Evolutionary conservation across 2,329 filamentous ascomycete species (phyloP).

Genomic region (Xylariaceae sp.): DNA sequence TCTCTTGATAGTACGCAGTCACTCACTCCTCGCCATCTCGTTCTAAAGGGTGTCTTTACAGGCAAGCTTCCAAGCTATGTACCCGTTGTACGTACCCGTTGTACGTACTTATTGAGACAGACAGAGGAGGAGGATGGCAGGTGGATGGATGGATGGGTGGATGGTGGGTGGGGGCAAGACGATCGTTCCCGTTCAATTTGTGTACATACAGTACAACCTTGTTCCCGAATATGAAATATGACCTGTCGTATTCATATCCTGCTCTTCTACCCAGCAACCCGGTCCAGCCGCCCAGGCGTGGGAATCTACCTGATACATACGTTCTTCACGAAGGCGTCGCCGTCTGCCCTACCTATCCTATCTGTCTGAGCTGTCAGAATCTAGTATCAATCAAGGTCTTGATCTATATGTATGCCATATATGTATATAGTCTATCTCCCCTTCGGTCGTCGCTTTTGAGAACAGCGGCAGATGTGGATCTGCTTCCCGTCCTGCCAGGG

Average conservation of each 20-base stretch:
- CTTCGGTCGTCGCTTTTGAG: not conserved
- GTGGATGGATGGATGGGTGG: no score
- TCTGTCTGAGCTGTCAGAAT: not conserved
- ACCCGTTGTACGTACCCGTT: no score
- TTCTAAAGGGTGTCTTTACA: no score
- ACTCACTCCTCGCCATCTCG: no score
- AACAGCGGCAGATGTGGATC: not conserved
- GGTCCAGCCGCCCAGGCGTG: not conserved
- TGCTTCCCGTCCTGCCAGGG: not conserved
- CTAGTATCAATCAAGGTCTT: not conserved
- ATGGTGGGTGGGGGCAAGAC: not conserved
- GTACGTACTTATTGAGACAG: no score
- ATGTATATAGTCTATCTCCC: no score
- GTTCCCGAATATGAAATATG: slow-evolving; percentile 16
- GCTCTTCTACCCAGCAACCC: slow-evolving; percentile 1
- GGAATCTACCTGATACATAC: no score
- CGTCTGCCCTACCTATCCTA: no score
- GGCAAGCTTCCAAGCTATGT: no score
- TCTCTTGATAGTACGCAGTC: no score
- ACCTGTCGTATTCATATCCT: slow-evolving; percentile 22
- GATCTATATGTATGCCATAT: not conserved
- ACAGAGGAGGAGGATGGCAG: not conserved
- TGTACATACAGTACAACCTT: no score
- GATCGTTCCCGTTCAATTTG: not conserved
- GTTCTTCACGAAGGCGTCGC: no score